Evolutionary conservation across 305 asterid genomes (phyloP), one percentile per base, ranked within the genome.

Genomic region (Striga hermonthica): DNA sequence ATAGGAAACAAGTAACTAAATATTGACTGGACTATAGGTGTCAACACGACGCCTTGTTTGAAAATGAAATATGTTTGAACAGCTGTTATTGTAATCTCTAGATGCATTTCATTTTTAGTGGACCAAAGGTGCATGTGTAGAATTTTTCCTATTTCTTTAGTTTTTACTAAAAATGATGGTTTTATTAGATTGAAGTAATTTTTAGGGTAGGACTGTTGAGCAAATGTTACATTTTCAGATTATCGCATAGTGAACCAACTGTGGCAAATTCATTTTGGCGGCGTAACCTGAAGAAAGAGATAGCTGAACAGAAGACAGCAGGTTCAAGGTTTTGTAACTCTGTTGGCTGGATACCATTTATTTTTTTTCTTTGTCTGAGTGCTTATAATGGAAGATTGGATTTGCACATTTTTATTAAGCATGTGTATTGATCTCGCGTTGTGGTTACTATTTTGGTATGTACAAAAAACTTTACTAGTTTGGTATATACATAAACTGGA

Each of bases 201-300:
- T 60, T 59, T 65, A 35, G 55, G 73, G 67, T 10, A 66, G 38
- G 62, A 57, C 64, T 67, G 65, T 60, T 36, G 61, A 55, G 22
- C 64, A 73, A 71, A 49, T 76, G 67, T 75, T 72, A 71, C 62
- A 73, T 31, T 76, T 60, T 73, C 91, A 90, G 96, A 79, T 78
- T 82, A 71, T 91, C 93, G 43, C 91, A 84, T 72, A 88, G 97
- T 72, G 99, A 85, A 70, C 96, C 98, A 40, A 85, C 85, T 71
- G 83, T 91, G 63, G 97, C 96, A 49, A 84, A 92, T 69, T 76
- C 85, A 49, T 82, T 91, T 82, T 94, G 99, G 98, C 84, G 95
- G 73, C 86, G 95, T 86, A 85, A 98, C 84, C 79, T 90, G 82
- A 86, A 94, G 75, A 86, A 90, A 78, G 92, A 72, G 64, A 86